Percentiles rank a stretch among this genome's conserved stretches.
Evolutionary conservation across 768 basidiomycete genomes (phyloP).

Genomic region (Trametes maxima): DNA sequence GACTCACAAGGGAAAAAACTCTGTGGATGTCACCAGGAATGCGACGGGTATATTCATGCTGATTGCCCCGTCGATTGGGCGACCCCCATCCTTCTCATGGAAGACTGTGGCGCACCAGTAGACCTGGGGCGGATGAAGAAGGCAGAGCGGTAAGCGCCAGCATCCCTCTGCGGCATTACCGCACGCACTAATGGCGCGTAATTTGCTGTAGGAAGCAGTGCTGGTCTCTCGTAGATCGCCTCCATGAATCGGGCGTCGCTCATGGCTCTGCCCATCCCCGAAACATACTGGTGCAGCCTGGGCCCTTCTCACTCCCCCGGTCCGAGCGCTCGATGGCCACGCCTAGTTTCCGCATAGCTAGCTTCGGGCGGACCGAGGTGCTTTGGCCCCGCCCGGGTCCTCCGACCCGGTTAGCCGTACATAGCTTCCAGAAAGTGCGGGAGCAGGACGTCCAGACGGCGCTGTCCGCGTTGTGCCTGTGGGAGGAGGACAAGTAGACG

Average conservation of each 20-base stretch:
- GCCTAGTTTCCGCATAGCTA: constrained; percentile 50
- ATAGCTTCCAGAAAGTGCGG: constrained; percentile 10
- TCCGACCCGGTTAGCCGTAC: not conserved
- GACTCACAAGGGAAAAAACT: constrained; percentile 12
- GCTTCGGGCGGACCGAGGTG: constrained; percentile 44
- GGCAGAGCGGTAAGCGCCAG: constrained; percentile 17
- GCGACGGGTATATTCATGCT: constrained; percentile 24
- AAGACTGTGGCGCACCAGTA: constrained; percentile 47
- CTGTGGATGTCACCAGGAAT: constrained; percentile 1
- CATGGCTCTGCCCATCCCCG: constrained; percentile 45
- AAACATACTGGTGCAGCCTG: constrained; percentile 48
- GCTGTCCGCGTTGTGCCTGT: constrained; percentile 3
- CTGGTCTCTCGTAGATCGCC: constrained; percentile 40
- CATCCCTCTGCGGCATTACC: too few relatives aligned
- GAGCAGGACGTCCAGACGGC: constrained; percentile 12
- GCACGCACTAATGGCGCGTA: not conserved
- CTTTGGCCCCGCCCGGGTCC: not conserved
- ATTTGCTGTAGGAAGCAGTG: constrained; percentile 23
- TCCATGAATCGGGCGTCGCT: constrained; percentile 42
- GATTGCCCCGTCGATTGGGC: constrained; percentile 16
- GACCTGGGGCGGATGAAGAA: constrained; percentile 23
- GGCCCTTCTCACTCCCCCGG: constrained; percentile 38
- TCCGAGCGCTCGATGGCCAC: constrained; percentile 30
- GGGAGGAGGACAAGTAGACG: not conserved
- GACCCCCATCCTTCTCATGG: constrained; percentile 49